Conservation (phyloP, 108 stramenopile genomes). For the Phaeodactylum tricornutum region DNA sequence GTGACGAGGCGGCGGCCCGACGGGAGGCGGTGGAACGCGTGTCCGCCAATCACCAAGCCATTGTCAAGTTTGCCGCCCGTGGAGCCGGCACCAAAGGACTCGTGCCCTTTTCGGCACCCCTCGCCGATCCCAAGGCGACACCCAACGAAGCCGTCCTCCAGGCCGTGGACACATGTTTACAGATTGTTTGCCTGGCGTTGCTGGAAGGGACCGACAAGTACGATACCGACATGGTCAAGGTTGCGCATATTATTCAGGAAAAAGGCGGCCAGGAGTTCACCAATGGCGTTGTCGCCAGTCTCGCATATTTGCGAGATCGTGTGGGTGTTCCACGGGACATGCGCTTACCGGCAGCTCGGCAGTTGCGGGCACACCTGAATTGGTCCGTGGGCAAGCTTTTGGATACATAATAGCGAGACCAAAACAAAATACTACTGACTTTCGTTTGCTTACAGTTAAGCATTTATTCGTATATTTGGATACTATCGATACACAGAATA, state of each 20-base stretch:
- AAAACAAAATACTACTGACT: too few species aligned
- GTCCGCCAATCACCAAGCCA: conserved; percentile 59
- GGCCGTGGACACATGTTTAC: conserved; percentile 50
- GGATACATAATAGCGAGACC: too few species aligned
- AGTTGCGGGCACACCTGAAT: conserved; percentile 72
- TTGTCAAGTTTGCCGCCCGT: conserved; percentile 80
- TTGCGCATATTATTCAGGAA: conserved; percentile 32
- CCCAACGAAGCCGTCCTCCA: conserved; percentile 45
- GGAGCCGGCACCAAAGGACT: conserved; percentile 77
- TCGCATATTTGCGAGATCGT: conserved; percentile 83
- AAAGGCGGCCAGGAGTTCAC: conserved; percentile 48
- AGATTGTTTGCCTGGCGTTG: conserved; percentile 48
- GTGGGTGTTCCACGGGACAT: conserved; percentile 92
- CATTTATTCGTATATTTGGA: too few species aligned
- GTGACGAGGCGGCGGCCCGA: conserved; percentile 50
- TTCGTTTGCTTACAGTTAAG: too few species aligned
- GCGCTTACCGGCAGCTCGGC: conserved; percentile 80
- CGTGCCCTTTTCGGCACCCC: conserved; percentile 65
- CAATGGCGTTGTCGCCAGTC: conserved; percentile 31
- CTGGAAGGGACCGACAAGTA: conserved; percentile 35
- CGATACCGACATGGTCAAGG: conserved; percentile 23
- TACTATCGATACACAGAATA: not conserved
- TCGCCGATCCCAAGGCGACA: conserved; percentile 81
- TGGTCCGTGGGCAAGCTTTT: conserved; percentile 54
- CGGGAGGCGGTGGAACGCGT: conserved; percentile 81